Evolutionary conservation across 139 green algal species (phyloP).

Genomic region (Closterium sp.): DNA sequence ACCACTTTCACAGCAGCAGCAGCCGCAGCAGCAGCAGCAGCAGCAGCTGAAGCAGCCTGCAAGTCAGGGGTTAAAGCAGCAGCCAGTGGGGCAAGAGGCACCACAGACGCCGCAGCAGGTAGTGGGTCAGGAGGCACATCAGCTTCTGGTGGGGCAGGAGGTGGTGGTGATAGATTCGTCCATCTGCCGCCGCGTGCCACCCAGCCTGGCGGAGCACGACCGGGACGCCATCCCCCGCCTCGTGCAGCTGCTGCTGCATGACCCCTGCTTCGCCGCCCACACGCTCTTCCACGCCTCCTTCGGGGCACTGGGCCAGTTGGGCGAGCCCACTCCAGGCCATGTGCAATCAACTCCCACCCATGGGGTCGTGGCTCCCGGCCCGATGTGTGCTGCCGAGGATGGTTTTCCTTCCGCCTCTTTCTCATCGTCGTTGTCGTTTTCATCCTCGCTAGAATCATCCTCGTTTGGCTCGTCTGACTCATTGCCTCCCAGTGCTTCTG

Average conservation of each 20-base stretch:
- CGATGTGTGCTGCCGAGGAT: too few species aligned
- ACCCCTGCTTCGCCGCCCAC: conserved; percentile 14
- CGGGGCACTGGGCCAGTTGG: not conserved
- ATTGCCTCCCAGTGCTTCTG: too few species aligned
- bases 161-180: conserved; percentile 43
- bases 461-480: not conserved
- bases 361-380: too few species aligned
- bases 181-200: conserved; percentile 29
- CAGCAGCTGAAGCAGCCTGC: too few species aligned
- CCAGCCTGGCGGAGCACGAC: conserved; percentile 15
- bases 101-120: too few species aligned
- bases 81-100: too few species aligned
- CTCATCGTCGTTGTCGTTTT: not conserved
- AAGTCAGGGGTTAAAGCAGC: not conserved
- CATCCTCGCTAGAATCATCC: not conserved
- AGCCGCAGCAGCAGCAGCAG: too few species aligned
- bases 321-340: too few species aligned
- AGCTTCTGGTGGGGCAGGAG: not conserved
- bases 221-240: not conserved
- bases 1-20: too few species aligned
- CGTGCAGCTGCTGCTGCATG: conserved; percentile 29
- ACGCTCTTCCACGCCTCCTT: conserved; percentile 16
- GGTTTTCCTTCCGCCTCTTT: not conserved
- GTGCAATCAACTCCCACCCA: too few species aligned
- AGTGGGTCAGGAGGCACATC: not conserved